A percentile compares a stretch with the other conserved stretches of the same genome.
These are phyloP conservation scores for Phlegmacium glaucopus DNA, from an alignment of 768 basidiomycete genomes.

Conservation along the genomic window DNA sequence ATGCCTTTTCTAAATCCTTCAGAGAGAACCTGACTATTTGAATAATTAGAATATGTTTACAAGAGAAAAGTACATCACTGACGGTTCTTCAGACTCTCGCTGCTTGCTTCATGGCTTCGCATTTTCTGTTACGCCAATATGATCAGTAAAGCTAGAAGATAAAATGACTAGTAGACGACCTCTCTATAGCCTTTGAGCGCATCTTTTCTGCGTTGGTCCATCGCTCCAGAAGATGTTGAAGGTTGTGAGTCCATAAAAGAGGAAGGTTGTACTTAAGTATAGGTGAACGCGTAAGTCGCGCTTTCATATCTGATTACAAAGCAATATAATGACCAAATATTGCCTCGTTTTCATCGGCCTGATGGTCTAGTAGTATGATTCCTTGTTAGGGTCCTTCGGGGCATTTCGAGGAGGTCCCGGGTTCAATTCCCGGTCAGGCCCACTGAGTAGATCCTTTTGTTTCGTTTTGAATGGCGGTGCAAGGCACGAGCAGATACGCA, in stretches of 20 bases:
- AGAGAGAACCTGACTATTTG: conserved; percentile 82
- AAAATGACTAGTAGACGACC: conserved; percentile 31
- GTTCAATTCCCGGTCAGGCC: conserved; percentile 87
- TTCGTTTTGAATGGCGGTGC: too few species aligned
- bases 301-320: conserved; percentile 17
- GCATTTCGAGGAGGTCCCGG: conserved; percentile 75
- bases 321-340: background rate
- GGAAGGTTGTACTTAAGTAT: conserved; percentile 7
- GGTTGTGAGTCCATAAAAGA: conserved; percentile 39
- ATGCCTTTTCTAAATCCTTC: conserved; percentile 85
- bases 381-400: conserved; percentile 46
- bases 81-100: conserved; percentile 90
- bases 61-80: conserved; percentile 25
- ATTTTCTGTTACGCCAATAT: conserved; percentile 69
- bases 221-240: conserved; percentile 54
- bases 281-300: conserved; percentile 39
- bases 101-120: conserved; percentile 82
- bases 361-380: conserved; percentile 60
- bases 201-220: conserved; percentile 72
- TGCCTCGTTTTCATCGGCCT: conserved; percentile 27
- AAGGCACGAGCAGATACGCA: too few species aligned
- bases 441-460: conserved; percentile 17
- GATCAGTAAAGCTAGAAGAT: background rate
- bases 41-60: background rate
- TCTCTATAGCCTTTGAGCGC: conserved; percentile 77